These are phyloP conservation scores for Coemansia sp. DNA, from an alignment of 192 early-diverging fungal genomes.

Conservation along the genomic window DNA sequence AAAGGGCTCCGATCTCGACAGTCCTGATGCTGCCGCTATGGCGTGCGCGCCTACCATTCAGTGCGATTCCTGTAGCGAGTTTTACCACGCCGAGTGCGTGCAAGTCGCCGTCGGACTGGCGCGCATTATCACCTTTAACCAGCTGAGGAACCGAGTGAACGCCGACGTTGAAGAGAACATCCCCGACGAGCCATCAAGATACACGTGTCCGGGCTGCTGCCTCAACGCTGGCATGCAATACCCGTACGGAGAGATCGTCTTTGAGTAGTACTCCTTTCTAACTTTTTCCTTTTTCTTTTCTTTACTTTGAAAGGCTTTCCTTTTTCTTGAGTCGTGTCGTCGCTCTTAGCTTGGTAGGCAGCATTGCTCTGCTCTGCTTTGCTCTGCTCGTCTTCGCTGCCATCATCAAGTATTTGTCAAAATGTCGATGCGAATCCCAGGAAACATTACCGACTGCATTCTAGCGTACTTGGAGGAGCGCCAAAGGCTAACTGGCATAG, in stretches of 20 bases:
- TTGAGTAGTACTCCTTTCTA: slow-evolving; percentile 11
- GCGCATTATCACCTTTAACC: slow-evolving; percentile 29
- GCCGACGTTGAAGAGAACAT: slow-evolving; percentile 26
- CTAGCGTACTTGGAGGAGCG: not conserved
- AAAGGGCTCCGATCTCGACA: slow-evolving; percentile 18
- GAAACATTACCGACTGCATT: not conserved
- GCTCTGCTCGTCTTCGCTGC: too few species aligned
- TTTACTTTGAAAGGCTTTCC: not conserved
- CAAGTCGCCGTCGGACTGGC: slow-evolving; percentile 43
- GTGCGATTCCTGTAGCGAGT: slow-evolving; percentile 67
- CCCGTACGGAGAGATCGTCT: slow-evolving; percentile 42
- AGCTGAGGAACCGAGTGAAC: slow-evolving; percentile 32
- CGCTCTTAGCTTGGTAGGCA: too few species aligned
- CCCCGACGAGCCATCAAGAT: slow-evolving; percentile 19
- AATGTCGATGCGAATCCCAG: not conserved
- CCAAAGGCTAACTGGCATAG: not conserved
- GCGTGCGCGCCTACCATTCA: slow-evolving; percentile 56
- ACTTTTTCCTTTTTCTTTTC: not conserved
- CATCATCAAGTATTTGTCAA: not conserved
- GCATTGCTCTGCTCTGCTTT: too few species aligned
- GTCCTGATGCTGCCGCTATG: not conserved
- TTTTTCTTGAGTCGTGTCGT: not conserved
- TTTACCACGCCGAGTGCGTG: slow-evolving; percentile 66
- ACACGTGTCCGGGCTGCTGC: slow-evolving; percentile 47
- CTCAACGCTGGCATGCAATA: slow-evolving; percentile 19